Percentiles rank a stretch among this genome's conserved stretches.
These are phyloP conservation scores for Globisporangium perplexum DNA, from an alignment of 352 stramenopile genomes.

Conservation along the genomic window DNA sequence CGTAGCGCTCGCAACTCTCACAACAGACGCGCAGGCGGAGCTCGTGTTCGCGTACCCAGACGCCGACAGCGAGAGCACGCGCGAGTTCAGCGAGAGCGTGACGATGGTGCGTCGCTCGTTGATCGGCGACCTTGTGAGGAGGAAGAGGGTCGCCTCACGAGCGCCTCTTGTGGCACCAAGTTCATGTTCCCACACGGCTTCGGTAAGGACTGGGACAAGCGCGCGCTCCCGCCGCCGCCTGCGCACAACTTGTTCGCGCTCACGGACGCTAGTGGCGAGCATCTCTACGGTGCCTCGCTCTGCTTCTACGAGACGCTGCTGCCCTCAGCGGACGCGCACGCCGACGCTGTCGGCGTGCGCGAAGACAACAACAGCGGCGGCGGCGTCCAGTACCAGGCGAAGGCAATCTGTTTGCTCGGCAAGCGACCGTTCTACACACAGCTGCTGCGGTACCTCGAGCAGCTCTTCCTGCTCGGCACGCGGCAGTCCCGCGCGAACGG, in stretches of 20 bases:
- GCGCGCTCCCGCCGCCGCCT: conserved; percentile 24
- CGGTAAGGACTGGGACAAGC: conserved; percentile 21
- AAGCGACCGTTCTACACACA: conserved; percentile 36
- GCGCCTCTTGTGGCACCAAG: conserved; percentile 7
- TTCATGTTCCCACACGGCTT: conserved; percentile 49
- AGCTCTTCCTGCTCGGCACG: conserved; percentile 39
- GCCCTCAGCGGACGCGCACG: background rate
- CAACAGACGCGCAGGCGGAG: conserved; percentile 17
- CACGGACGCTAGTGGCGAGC: conserved; percentile 32
- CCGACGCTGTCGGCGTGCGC: background rate
- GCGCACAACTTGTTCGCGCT: conserved; percentile 48
- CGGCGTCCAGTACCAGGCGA: conserved; percentile 17
- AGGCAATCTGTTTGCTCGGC: conserved; percentile 40
- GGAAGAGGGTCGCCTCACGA: too few species aligned
- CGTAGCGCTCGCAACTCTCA: background rate
- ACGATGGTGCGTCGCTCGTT: conserved; percentile 22
- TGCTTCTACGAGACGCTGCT: conserved; percentile 36
- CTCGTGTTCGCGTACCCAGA: conserved; percentile 34
- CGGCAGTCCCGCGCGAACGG: conserved; percentile 16
- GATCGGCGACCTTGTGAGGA: too few species aligned
- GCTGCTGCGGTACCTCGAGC: conserved; percentile 45
- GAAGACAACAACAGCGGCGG: conserved; percentile 4
- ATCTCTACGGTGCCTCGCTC: conserved; percentile 41
- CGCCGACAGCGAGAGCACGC: conserved; percentile 13
- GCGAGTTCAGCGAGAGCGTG: conserved; percentile 43